phyloP scores from a whole-genome alignment of 179 eudicot genomes.

The Vitellaria paradoxa region DNA sequence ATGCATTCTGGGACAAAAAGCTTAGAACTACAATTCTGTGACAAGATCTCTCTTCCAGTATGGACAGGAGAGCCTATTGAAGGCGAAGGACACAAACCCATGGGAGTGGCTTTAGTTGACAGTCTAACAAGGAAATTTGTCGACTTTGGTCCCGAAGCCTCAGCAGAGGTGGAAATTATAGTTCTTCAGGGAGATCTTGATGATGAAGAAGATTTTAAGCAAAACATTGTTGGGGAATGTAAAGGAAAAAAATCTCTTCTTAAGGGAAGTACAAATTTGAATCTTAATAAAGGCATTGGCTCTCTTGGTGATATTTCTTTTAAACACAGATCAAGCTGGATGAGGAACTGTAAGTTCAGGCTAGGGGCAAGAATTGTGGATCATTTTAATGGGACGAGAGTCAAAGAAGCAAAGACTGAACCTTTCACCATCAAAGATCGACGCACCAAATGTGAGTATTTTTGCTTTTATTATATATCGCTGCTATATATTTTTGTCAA shows the following conservation, averaged over 20 bases:
- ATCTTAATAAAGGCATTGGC: constrained; percentile 67
- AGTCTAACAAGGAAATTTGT: constrained; percentile 42
- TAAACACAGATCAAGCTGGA: constrained; percentile 90
- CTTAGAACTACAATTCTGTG: constrained; percentile 55
- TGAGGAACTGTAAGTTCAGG: constrained; percentile 76
- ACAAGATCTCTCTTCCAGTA: constrained; percentile 67
- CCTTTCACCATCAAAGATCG: constrained; percentile 80
- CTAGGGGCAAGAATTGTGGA: constrained; percentile 74
- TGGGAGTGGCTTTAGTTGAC: constrained; percentile 66
- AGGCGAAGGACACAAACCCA: constrained; percentile 61
- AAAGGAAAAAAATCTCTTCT: constrained; percentile 87
- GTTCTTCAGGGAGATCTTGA: constrained; percentile 90
- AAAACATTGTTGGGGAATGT: constrained; percentile 70
- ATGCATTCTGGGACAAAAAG: constrained; percentile 42
- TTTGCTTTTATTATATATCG: not conserved
- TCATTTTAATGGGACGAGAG: constrained; percentile 45
- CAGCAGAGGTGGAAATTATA: constrained; percentile 75
- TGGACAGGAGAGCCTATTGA: constrained; percentile 85
- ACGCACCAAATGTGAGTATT: constrained; percentile 68
- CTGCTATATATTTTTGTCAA: not conserved
- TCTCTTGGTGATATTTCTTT: constrained; percentile 58
- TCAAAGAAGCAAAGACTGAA: constrained; percentile 85
- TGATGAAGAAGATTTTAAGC: constrained; percentile 69
- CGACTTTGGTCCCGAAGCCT: constrained; percentile 49
- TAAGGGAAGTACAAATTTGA: constrained; percentile 50